Evolutionary conservation across 176 grass and related monocot species (phyloP), one percentile per base, ranked within the genome.

Genomic region (Aegilops umbellulata): DNA sequence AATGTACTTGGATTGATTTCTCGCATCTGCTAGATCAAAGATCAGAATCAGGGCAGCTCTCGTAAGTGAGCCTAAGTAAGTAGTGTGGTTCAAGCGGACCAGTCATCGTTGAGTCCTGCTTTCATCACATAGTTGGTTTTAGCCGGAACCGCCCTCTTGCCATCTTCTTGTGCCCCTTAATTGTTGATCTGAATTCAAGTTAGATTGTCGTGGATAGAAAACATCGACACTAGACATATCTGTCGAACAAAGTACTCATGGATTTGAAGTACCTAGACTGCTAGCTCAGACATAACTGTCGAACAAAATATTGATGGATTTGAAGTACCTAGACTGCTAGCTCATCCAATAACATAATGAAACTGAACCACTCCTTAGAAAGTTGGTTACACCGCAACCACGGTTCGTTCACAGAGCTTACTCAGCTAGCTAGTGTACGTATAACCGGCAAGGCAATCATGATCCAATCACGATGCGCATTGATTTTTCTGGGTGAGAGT

Each of bases 401-500:
- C 24, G n/a, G 44, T 27, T 76, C 30, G 39, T 73, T 80, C 34
- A 58, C 58, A 38, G 16, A 69, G 47, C 35, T 63, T 77, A 41
- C 23, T 57, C 47, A 53, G 49, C 49, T 53, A 7, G 49, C 49
- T 53, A 53, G 49, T 53, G 39, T 42, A 42, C 49, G 49, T 17
- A 46, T 71, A 82, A 4, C 23, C 51, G 9, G 63, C 42, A 61
- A 57, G 6, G 23, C 57, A 61, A 57, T 63, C 58, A 86, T 70
- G 83, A 11, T 64, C 10, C 51, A 78, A 71, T 78, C 46, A 90
- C 27, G 64, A 39, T 12, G 62, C 2, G 53, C 78, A 78, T 69
- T 90, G 24, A 86, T 19, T 86, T 77, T 70, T 55, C 3, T 14
- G 25, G 65, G 19, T 74, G 25, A 71, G 31, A 51, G 80, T 51